Evolutionary conservation across 345 rosid genomes (phyloP), one percentile per base, ranked within the genome.

Genomic region (Arabis hirsuta): DNA sequence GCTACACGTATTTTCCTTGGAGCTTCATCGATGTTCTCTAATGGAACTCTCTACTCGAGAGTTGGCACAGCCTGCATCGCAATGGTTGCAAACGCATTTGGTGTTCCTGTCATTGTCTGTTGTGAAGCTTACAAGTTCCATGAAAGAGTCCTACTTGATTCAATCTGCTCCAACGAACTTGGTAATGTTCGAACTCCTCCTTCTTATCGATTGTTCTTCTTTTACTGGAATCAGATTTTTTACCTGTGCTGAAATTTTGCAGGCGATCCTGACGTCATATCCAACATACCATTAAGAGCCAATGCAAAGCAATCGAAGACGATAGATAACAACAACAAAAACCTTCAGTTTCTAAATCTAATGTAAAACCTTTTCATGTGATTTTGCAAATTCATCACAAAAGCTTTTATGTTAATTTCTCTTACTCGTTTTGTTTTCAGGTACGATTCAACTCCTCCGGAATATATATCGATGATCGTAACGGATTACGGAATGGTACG

Each of bases 81-180:
- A 47, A 88, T 90, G 96, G 91, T 88, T 69, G 96, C 96, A 20
- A 78, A 90, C 59, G 86, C 85, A 32, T 88, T 82, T 55, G 79
- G 50, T 12, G 85, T 90, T 66, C 94, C 91, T 32, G 94, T 90
- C 16, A 79, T 90, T 61, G 82, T 90, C 16, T 90, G 91, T 39
- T 90, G 96, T 52, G 96, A 90, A 82, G 88, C 94, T 19, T 90
- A 90, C 73, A 90, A 90, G 77, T 90, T 90, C 81, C 94, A 90
- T 73, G 90, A 88, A 78, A 81, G 94, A 84, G 94, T 90, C 61
- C 83, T 88, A 57, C 87, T 90, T 58, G 96, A 90, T 80, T 90
- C 96, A 2, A 85, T 90, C 65, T 90, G 94, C 76, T 82, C 83
- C 52, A 88, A 90, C 56, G 94, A 90, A 76, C 83, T 90, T 72